Evolutionary conservation across 768 basidiomycete species (phyloP), one percentile per base, ranked within the genome.

Genomic region (Dendrothele bispora): DNA sequence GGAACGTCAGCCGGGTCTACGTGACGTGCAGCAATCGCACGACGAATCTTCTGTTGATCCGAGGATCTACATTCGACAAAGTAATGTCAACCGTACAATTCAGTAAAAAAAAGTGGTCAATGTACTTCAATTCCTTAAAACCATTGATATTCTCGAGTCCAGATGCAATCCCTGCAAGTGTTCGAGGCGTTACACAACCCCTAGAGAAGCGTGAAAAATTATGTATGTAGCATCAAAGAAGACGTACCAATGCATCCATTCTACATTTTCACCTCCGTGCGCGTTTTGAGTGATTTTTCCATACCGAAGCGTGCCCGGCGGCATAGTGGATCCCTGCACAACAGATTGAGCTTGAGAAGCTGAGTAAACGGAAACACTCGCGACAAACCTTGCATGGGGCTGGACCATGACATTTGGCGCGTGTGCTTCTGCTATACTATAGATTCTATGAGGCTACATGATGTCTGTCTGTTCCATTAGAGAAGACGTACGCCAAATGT

Each of bases 211-310:
- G 47, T 37, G 25, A 36, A 39, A 41, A 43, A 35, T 18, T 6
- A 27, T 49, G 17, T 27, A 25, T 27, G 30, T 22, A 30, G 22
- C 39, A 37, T 28, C 34, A 18, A 37, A 35, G 21, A 22, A 24
- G 32, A 49, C 39, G 56, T 64, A 87, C 87, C 88, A 91, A 55
- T 91, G 88, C 34, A 80, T 71, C 89, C 89, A 91, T 57, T 82
- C 73, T 3, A 89, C 79, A 1, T 73, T 78, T 61, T 87, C 84
- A 7, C 39, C 84, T 80, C 42, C 73, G 80, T 30, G 73, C 64
- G 17, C 61, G n/a, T 67, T 7, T 12, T 22, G 57, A 6, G 62
- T 63, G 5, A 73, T 73, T 43, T 70, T 65, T 0, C 88, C 88
- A 55, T 90, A 88, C n/a, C 88, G 69, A 49, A 91, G 64, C 15